Conservation (phyloP, 345 rosid genomes). For the Reutealis trisperma region DNA sequence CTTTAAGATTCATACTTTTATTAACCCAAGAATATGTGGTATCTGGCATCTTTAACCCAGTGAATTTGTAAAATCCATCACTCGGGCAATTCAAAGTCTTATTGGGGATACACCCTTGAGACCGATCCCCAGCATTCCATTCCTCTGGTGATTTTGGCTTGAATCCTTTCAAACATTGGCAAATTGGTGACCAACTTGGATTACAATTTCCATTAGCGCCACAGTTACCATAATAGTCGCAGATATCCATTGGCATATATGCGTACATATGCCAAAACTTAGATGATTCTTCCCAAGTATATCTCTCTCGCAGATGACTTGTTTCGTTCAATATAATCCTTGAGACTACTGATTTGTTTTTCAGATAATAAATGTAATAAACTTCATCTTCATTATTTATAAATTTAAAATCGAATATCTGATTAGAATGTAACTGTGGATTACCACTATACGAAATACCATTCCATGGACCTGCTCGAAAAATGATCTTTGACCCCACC, state of each 20-base stretch:
- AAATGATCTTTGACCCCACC: background rate
- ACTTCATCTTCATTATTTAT: background rate
- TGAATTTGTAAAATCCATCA: conserved; percentile 1
- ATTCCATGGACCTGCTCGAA: conserved; percentile 14
- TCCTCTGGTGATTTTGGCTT: background rate
- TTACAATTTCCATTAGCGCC: background rate
- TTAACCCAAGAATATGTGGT: conserved; percentile 11
- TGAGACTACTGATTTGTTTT: background rate
- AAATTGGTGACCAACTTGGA: background rate
- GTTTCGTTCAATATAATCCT: background rate
- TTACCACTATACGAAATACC: conserved; percentile 14
- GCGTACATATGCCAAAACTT: background rate
- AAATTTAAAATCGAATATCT: background rate
- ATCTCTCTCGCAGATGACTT: background rate
- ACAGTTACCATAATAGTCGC: background rate
- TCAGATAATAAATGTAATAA: background rate
- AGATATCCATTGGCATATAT: background rate
- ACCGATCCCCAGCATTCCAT: background rate
- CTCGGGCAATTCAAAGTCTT: background rate
- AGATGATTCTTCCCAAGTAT: background rate
- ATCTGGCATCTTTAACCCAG: conserved; percentile 18
- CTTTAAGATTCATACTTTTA: conserved; percentile 13
- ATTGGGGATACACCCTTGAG: background rate
- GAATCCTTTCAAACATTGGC: conserved; percentile 3
- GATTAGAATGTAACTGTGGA: background rate